These are phyloP conservation scores for Licmophora abbreviata DNA, from an alignment of 108 stramenopile species.

Conservation along the genomic window DNA sequence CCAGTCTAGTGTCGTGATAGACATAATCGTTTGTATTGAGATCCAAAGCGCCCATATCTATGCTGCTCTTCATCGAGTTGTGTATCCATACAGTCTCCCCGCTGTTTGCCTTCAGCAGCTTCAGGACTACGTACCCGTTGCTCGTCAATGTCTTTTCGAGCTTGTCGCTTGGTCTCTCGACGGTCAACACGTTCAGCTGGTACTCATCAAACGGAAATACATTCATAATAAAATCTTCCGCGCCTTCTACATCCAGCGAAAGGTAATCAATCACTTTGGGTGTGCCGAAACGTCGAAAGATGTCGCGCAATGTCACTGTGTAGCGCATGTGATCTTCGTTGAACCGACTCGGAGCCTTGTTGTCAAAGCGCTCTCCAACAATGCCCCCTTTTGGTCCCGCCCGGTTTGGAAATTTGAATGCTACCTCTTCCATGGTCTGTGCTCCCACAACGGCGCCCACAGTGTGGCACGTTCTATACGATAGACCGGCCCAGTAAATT, in stretches of 20 bases:
- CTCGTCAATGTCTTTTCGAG: slow-evolving; percentile 16
- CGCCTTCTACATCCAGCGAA: slow-evolving; percentile 28
- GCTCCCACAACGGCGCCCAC: slow-evolving; percentile 37
- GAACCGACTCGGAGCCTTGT: slow-evolving; percentile 1
- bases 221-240: slow-evolving; percentile 11
- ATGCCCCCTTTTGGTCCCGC: slow-evolving; percentile 23
- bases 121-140: slow-evolving; percentile 15
- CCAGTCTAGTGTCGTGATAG: too few relatives aligned
- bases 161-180: slow-evolving; percentile 36
- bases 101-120: slow-evolving; percentile 8
- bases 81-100: slow-evolving; percentile 22
- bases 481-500: slow-evolving; percentile 6
- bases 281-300: slow-evolving; percentile 30
- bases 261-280: slow-evolving; percentile 25
- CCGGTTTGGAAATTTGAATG: slow-evolving; percentile 26
- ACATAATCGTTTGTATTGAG: too few relatives aligned
- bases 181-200: slow-evolving; percentile 35
- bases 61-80: too few relatives aligned
- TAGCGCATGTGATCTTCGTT: slow-evolving; percentile 5
- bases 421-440: slow-evolving; percentile 21
- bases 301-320: slow-evolving; percentile 32
- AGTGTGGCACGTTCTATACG: slow-evolving; percentile 17
- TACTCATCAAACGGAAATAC: slow-evolving; percentile 44
- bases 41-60: too few relatives aligned
- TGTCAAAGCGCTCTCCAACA: slow-evolving; percentile 14